Base-by-base conservation (phyloP, 2,329 filamentous ascomycete genomes). In the Tolypocladium endophyticum region DNA sequence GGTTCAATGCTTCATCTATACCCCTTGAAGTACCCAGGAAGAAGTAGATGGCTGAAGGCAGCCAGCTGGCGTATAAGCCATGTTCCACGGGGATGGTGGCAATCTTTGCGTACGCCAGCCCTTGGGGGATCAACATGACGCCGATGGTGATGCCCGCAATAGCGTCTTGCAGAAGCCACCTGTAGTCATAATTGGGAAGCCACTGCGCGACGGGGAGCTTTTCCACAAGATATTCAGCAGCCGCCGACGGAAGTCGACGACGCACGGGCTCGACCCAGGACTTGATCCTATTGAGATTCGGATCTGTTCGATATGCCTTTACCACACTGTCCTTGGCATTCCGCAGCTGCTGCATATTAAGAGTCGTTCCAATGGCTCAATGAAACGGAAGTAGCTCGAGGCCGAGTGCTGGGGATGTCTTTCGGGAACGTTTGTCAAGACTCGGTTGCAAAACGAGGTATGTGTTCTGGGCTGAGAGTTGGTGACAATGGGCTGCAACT, bases 11-110 rank as follows among this genome's bases (percentile, higher is more conserved):
- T 47, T 9, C 12, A 50, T 6, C 45, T 14, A 14, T 14, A 81
- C 83, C 83, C 69, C 86, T 86, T 0, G 83, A 84, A 0, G 83
- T 85, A 0, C 83, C 83, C 74, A 86, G 82, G 59, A 86, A 79
- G 1, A 83, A 78, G 63, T 83, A 85, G 20, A 86, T 70, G 0
- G 77, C 75, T 1, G 80, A 77, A 0, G 83, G 83, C 8, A 86
- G 66, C 82, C 83, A 87, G 61, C 78, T 79, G 0, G 82, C 82
- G 71, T 83, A 82, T 11, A 86, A 72, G 0, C 83, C 83, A 67
- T 84, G 81, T 64, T 85, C 79, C 25, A 85, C 80, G 0, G 83
- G 82, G 14, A 86, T 84, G 0, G 77, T 82, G 5, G 84, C 84
- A 60, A 87, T 82, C 64, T 84, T 82, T 2, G 84, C 83, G 64